Percentiles rank a stretch among this genome's conserved stretches.
These are phyloP conservation scores for Lipomyces oligophaga DNA, from an alignment of 805 yeast genomes.

Conservation along the genomic window DNA sequence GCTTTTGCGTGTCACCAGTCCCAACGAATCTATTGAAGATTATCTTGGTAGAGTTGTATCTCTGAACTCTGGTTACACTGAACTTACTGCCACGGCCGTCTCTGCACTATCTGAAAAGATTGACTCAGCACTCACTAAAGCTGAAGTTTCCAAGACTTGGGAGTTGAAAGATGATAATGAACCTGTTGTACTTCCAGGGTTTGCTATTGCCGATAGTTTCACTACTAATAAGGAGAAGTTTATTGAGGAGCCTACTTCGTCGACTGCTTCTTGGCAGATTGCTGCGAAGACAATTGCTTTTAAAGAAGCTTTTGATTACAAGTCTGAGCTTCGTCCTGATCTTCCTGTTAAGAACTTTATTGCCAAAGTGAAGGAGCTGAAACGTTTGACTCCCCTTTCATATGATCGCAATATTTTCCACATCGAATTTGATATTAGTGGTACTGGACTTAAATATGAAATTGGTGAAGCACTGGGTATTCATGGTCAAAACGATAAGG, in stretches of 20 bases:
- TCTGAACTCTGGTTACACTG: conserved; percentile 25
- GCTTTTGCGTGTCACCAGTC: conserved; percentile 70
- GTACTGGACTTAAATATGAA: conserved; percentile 85
- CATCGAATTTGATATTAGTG: conserved; percentile 85
- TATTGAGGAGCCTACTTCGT: conserved; percentile 42
- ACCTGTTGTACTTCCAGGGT: conserved; percentile 43
- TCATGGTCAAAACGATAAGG: conserved; percentile 77
- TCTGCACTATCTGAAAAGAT: conserved; percentile 35
- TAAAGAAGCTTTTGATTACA: conserved; percentile 68
- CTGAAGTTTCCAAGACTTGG: conserved; percentile 25
- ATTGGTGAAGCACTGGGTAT: conserved; percentile 97
- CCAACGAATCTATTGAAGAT: conserved; percentile 39
- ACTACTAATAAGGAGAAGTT: conserved; percentile 54
- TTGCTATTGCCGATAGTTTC: conserved; percentile 63
- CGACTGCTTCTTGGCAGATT: conserved; percentile 45
- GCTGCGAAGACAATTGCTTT: conserved; percentile 70
- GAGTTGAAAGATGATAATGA: conserved; percentile 31
- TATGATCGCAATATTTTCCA: conserved; percentile 95
- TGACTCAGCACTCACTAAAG: conserved; percentile 38
- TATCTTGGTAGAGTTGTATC: conserved; percentile 31
- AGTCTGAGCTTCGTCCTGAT: conserved; percentile 77
- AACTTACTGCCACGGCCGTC: conserved; percentile 9
- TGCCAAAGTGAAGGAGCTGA: conserved; percentile 86
- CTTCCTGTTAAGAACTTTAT: conserved; percentile 78
- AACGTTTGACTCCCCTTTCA: conserved; percentile 82